Base-by-base conservation (phyloP, 208 protist species). In the Acanthamoeba sp. region DNA sequence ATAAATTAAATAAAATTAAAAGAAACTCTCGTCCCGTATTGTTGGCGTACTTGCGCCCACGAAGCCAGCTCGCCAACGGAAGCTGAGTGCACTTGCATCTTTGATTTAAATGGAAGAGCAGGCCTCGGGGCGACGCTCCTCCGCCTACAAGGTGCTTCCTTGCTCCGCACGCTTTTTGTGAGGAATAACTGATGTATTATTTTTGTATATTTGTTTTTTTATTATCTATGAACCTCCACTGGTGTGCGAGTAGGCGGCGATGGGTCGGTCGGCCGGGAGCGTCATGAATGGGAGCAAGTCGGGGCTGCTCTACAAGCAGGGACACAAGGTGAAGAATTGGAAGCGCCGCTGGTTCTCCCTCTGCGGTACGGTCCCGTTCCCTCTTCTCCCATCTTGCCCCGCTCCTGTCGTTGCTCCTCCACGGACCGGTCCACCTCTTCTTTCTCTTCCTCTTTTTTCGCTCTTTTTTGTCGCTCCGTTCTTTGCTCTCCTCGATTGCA, bases 271-370 rank as follows among this genome's bases (percentile, higher is more conserved):
- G 14, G 66, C 66, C 29, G 29, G 40, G 66, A 76, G 66, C 66
- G 66, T 76, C 29, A 76, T 76, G 66, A 16, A 88, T 12, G 78
- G 45, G 22, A 71, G 38, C 32, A 91, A 73, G 85, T 52, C 34
- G 22, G 93, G 93, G 10, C 90, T 62, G 24, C 59, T 95, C 59
- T 48, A 59, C 34, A 95, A 95, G 64, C 94, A 95, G 29, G 94
- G 94, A 36, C 57, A 91, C 76, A 73, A 82, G 27, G 85, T 95
- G 18, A 93, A 93, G 40, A 91, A 88, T 59, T 95, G 94, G 94
- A 95, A 95, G 73, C 32, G 80, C 32, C 94, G 94, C n/a, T 95
- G 94, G 94, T 95, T 95, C 73, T 84, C 85, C 29, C 93, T 95
- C 57, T 55, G 36, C 40, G 78, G 78, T 55, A 62, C 78, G 76